phyloP scores from a whole-genome alignment of 2,329 filamentous ascomycete genomes.

The Neonectria hederae region DNA sequence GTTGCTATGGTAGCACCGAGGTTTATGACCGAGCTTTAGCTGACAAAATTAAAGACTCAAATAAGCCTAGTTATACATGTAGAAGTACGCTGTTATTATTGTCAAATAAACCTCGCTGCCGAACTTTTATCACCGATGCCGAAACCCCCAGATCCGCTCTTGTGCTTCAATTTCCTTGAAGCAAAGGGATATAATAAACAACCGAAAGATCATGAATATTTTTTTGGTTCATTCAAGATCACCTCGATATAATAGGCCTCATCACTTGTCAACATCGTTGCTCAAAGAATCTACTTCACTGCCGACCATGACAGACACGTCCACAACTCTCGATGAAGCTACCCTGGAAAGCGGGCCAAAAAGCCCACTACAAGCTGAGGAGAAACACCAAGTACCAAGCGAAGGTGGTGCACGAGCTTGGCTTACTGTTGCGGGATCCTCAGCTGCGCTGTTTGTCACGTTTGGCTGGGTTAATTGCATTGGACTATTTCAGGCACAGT shows the following conservation, averaged over 20 bases:
- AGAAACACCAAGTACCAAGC: not conserved
- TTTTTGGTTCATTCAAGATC: not conserved
- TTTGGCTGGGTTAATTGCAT: constrained; percentile 43
- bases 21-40: constrained; percentile 29
- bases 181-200: not conserved
- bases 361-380: not conserved
- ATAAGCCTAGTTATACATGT: not conserved
- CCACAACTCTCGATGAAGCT: constrained; percentile 15
- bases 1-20: constrained; percentile 22
- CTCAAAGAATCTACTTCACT: not conserved
- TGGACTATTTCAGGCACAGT: constrained; percentile 62
- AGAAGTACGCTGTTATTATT: not conserved
- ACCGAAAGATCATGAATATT: not conserved
- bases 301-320: constrained; percentile 12
- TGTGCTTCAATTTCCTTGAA: not conserved
- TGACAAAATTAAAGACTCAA: not conserved
- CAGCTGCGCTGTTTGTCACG: constrained; percentile 34
- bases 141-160: constrained; percentile 19
- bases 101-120: not conserved
- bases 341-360: constrained; percentile 25
- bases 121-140: constrained; percentile 23
- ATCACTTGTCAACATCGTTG: no score
- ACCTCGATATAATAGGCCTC: not conserved
- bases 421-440: constrained; percentile 32
- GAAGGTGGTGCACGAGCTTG: constrained; percentile 29